Conservation (phyloP, 1,284 basidiomycete genomes). For the Tylopilus sp. region DNA sequence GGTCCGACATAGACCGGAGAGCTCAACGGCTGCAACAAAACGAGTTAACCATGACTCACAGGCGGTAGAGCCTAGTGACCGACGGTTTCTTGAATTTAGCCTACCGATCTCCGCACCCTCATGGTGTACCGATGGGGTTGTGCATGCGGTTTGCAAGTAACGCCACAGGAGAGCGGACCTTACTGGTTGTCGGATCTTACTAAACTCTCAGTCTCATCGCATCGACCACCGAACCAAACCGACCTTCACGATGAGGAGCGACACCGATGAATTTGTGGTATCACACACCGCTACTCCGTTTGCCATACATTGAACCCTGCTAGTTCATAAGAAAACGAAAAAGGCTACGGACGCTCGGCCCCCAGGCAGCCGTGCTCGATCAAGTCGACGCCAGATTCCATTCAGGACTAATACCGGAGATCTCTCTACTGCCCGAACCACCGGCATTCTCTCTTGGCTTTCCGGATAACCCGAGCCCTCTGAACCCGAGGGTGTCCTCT, state of each 20-base stretch:
- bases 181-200: neutral
- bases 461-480: neutral
- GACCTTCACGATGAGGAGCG: conserved; percentile 8
- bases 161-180: too few relatives aligned
- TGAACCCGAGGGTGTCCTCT: neutral
- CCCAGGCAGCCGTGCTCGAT: neutral
- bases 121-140: too few relatives aligned
- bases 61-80: too few relatives aligned
- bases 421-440: conserved; percentile 15
- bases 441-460: neutral
- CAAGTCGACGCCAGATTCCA: neutral
- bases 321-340: conserved; percentile 33
- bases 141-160: too few relatives aligned
- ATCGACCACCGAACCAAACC: neutral
- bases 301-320: neutral
- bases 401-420: conserved; percentile 12
- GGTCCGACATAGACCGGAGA: too few relatives aligned
- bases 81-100: too few relatives aligned
- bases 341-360: conserved; percentile 11
- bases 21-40: too few relatives aligned
- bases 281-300: neutral
- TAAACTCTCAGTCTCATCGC: neutral
- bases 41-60: too few relatives aligned
- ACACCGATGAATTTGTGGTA: conserved; percentile 26
- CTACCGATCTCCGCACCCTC: too few relatives aligned